phyloP scores from a whole-genome alignment of 768 basidiomycete genomes.

The Hemileccinum rubropunctum region DNA sequence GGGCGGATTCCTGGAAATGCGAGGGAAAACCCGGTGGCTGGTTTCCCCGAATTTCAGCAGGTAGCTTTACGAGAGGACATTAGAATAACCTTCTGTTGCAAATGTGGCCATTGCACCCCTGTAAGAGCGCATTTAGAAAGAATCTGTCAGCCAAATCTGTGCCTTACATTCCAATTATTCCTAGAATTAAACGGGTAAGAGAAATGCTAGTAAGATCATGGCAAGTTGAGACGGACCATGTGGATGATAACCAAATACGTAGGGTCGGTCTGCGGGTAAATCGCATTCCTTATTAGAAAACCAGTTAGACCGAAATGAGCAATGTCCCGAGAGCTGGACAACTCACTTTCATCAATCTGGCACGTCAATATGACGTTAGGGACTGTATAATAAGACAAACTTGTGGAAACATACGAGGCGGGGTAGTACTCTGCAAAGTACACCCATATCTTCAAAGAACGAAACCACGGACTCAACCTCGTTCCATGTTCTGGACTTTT shows the following conservation, averaged over 20 bases:
- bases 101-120: conserved; percentile 97
- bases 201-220: not conserved
- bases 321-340: not conserved
- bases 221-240: conserved; percentile 60
- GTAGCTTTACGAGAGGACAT: not conserved
- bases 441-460: conserved; percentile 69
- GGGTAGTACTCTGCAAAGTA: conserved; percentile 94
- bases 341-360: conserved; percentile 36
- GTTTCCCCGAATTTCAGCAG: conserved; percentile 1
- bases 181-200: conserved; percentile 37
- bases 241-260: conserved; percentile 98
- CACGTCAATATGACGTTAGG: not conserved
- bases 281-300: conserved; percentile 61
- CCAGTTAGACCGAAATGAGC: not conserved
- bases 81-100: conserved; percentile 77
- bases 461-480: conserved; percentile 70
- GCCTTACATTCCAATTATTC: conserved; percentile 95
- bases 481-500: conserved; percentile 71
- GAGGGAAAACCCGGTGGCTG: conserved; percentile 87
- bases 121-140: not conserved
- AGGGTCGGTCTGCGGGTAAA: conserved; percentile 86
- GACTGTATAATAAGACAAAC: not conserved
- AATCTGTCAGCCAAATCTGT: not conserved
- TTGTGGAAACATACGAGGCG: conserved; percentile 64
- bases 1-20: conserved; percentile 90